A percentile compares a stretch with the other conserved stretches of the same genome.
Evolutionary conservation across 371 early-diverging fungal species (phyloP).

Genomic region (Mortierella sp.): DNA sequence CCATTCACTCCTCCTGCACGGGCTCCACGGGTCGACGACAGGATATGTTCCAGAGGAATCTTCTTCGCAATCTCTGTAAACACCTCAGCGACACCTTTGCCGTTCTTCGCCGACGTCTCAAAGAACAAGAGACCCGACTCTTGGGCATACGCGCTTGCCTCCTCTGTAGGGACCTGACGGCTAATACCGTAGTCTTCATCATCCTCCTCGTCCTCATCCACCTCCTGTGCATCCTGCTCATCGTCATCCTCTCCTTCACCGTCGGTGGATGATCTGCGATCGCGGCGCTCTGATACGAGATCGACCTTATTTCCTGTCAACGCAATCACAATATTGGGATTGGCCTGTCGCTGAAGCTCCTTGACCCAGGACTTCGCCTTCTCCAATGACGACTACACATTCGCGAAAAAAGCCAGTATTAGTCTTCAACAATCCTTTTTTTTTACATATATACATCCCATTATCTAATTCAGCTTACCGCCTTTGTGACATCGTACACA

Average conservation of each 20-base stretch:
- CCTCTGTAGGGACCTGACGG: slow-evolving; percentile 75
- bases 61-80: slow-evolving; percentile 84
- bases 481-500: slow-evolving; percentile 97
- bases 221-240: slow-evolving; percentile 52
- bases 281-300: slow-evolving; percentile 61
- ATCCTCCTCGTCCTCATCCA: slow-evolving; percentile 55
- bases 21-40: slow-evolving; percentile 41
- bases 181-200: slow-evolving; percentile 55
- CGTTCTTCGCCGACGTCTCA: slow-evolving; percentile 94
- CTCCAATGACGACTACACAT: slow-evolving; percentile 85
- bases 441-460: too few relatives aligned
- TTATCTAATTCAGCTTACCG: too few relatives aligned
- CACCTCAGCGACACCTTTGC: slow-evolving; percentile 84
- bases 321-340: slow-evolving; percentile 95
- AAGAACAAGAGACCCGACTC: slow-evolving; percentile 85
- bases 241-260: slow-evolving; percentile 45
- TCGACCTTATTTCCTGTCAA: slow-evolving; percentile 97
- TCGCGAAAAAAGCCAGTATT: neutral
- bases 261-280: slow-evolving; percentile 26
- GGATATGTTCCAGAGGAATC: slow-evolving; percentile 58
- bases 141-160: slow-evolving; percentile 84
- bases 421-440: slow-evolving; percentile 1
- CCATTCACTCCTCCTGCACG: slow-evolving; percentile 37
- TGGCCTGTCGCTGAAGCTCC: slow-evolving; percentile 96
- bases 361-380: slow-evolving; percentile 99